phyloP scores from a whole-genome alignment of 768 basidiomycete genomes.

The Mrakia hoshinonis region DNA sequence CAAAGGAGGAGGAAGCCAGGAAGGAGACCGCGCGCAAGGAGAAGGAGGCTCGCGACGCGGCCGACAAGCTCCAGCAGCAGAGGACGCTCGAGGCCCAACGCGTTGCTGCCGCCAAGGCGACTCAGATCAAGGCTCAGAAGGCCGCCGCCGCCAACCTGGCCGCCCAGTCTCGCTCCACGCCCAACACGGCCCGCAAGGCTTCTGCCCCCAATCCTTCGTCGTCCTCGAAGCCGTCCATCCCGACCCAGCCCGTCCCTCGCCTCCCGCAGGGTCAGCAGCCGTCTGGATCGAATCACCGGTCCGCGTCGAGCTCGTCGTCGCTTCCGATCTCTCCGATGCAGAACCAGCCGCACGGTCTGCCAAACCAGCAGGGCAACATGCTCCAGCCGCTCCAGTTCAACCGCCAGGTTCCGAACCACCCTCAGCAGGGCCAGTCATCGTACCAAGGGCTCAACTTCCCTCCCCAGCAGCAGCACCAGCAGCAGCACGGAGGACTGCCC shows the following conservation, averaged over 20 bases:
- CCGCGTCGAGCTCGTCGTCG: constrained; percentile 2
- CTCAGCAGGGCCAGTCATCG: constrained; percentile 23
- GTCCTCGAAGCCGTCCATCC: constrained; percentile 8
- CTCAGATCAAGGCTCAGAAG: constrained; percentile 29
- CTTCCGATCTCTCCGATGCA: constrained; percentile 6
- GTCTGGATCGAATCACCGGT: constrained; percentile 4
- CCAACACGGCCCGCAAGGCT: neutral
- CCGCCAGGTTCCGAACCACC: constrained; percentile 24
- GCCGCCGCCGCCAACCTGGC: constrained; percentile 17
- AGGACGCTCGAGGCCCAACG: constrained; percentile 32
- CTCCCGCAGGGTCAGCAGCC: constrained; percentile 12
- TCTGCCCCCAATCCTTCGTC: constrained; percentile 3
- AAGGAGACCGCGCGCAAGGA: constrained; percentile 38
- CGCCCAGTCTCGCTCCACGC: neutral
- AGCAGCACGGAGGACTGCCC: constrained; percentile 4
- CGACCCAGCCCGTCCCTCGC: constrained; percentile 6
- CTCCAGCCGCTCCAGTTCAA: constrained; percentile 16
- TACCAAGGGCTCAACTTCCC: constrained; percentile 17
- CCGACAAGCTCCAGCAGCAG: constrained; percentile 26
- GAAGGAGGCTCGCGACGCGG: constrained; percentile 35
- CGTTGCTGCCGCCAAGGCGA: constrained; percentile 32
- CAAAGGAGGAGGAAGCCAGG: constrained; percentile 32
- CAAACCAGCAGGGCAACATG: neutral
- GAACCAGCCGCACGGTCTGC: neutral
- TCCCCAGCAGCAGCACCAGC: constrained; percentile 16